phyloP scores from a whole-genome alignment of 306 rosid species.

The Corylus americana region DNA sequence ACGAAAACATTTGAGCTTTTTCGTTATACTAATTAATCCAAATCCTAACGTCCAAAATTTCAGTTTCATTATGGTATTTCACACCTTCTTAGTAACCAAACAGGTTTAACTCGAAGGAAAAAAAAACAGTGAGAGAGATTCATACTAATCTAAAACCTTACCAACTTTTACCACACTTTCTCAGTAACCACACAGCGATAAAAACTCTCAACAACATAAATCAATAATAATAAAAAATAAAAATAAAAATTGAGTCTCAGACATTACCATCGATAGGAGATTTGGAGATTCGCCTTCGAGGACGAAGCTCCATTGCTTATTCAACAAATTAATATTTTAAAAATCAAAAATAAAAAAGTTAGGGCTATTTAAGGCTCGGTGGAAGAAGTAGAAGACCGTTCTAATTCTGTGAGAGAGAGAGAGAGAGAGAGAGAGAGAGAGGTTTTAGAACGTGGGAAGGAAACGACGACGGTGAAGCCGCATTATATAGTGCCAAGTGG shows the following conservation, averaged over 20 bases:
- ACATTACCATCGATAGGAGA: slow-evolving; percentile 35
- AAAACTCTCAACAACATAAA: background rate
- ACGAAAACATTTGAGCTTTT: no score
- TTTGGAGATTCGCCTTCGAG: slow-evolving; percentile 29
- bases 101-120: background rate
- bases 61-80: background rate
- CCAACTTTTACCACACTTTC: background rate
- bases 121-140: background rate
- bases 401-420: no score
- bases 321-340: background rate
- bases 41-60: background rate
- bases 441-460: background rate
- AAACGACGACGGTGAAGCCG: background rate
- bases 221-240: background rate
- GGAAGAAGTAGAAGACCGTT: background rate
- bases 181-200: background rate
- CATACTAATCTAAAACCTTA: background rate
- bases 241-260: background rate
- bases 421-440: background rate
- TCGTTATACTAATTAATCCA: no score
- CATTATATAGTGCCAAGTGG: background rate
- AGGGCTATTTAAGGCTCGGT: slow-evolving; percentile 17
- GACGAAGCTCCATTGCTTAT: slow-evolving; percentile 58
- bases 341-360: background rate
- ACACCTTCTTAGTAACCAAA: background rate